A percentile compares a stretch with the other conserved stretches of the same genome.
These are phyloP conservation scores for Penicillium turbatum DNA, from an alignment of 495 filamentous ascomycete species.

Conservation along the genomic window DNA sequence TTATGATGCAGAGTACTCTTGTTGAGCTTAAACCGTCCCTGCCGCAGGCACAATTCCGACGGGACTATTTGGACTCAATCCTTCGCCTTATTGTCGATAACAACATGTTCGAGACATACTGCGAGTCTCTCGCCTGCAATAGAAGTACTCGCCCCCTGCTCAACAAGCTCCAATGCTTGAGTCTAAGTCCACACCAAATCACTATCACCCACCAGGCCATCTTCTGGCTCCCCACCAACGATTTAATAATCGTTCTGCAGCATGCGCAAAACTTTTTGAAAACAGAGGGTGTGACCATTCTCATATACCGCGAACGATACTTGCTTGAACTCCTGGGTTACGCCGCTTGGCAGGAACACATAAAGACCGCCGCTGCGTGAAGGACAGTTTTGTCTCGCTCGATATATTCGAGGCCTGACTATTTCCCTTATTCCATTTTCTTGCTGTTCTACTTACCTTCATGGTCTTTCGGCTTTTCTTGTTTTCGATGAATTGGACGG, in stretches of 20 bases:
- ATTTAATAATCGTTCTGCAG: slow-evolving; percentile 14
- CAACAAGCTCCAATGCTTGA: slow-evolving; percentile 1
- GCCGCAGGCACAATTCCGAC: slow-evolving; percentile 12
- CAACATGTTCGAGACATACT: slow-evolving; percentile 39
- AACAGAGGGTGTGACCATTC: slow-evolving; percentile 22
- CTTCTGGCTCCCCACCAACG: slow-evolving; percentile 8
- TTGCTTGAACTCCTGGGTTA: slow-evolving; percentile 38
- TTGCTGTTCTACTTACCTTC: too few species aligned
- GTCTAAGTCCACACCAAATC: slow-evolving; percentile 13
- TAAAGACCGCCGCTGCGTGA: background rate
- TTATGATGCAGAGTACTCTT: slow-evolving; percentile 21
- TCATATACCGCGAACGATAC: slow-evolving; percentile 42
- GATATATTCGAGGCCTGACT: background rate
- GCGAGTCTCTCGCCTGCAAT: slow-evolving; percentile 29
- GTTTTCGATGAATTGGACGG: too few species aligned
- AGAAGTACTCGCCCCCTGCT: slow-evolving; percentile 14
- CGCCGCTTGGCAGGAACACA: slow-evolving; percentile 40
- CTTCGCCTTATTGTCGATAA: slow-evolving; percentile 34
- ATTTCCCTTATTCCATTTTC: too few species aligned
- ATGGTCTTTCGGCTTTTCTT: too few species aligned
- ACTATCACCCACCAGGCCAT: slow-evolving; percentile 17
- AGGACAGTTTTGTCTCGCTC: too few species aligned
- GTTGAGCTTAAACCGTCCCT: slow-evolving; percentile 11
- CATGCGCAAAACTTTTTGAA: slow-evolving; percentile 29
- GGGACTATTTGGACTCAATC: slow-evolving; percentile 27